Evolutionary conservation across 305 asterid genomes (phyloP).

Genomic region (Ajuga reptans): DNA sequence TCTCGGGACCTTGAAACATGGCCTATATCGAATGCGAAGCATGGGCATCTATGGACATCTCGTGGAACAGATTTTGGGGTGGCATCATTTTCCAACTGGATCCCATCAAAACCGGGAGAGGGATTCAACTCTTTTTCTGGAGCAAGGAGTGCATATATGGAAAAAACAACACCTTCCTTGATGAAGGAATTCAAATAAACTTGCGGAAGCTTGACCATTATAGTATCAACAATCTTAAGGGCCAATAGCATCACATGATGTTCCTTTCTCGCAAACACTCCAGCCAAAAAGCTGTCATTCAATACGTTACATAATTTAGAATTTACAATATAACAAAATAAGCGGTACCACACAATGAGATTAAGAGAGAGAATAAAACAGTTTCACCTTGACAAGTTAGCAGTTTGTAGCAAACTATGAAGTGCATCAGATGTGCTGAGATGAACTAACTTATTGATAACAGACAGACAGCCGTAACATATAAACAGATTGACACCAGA

Average conservation of each 20-base stretch:
- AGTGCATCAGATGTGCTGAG: slow-evolving; percentile 66
- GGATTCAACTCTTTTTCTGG: slow-evolving; percentile 46
- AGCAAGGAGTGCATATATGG: slow-evolving; percentile 57
- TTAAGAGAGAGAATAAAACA: slow-evolving; percentile 16
- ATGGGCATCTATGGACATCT: slow-evolving; percentile 53
- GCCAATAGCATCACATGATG: slow-evolving; percentile 60
- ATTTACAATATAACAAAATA: slow-evolving; percentile 7
- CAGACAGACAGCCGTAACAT: slow-evolving; percentile 79
- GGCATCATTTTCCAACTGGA: slow-evolving; percentile 33
- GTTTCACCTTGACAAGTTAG: slow-evolving; percentile 71
- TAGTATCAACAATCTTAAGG: slow-evolving; percentile 69
- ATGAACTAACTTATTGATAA: slow-evolving; percentile 77
- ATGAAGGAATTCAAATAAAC: slow-evolving; percentile 59
- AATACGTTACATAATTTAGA: slow-evolving; percentile 15
- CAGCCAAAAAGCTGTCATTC: slow-evolving; percentile 78
- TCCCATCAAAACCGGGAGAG: slow-evolving; percentile 47
- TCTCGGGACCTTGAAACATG: slow-evolving; percentile 38
- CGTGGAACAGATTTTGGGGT: slow-evolving; percentile 32
- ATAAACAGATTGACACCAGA: slow-evolving; percentile 68
- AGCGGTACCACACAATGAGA: background rate
- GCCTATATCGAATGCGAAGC: slow-evolving; percentile 50
- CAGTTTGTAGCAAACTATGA: slow-evolving; percentile 51
- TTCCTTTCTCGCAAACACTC: slow-evolving; percentile 83
- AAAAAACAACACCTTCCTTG: slow-evolving; percentile 83
- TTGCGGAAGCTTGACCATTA: slow-evolving; percentile 69